phyloP scores from a whole-genome alignment of 768 basidiomycete genomes.

The Macrolepiota dolichaula region DNA sequence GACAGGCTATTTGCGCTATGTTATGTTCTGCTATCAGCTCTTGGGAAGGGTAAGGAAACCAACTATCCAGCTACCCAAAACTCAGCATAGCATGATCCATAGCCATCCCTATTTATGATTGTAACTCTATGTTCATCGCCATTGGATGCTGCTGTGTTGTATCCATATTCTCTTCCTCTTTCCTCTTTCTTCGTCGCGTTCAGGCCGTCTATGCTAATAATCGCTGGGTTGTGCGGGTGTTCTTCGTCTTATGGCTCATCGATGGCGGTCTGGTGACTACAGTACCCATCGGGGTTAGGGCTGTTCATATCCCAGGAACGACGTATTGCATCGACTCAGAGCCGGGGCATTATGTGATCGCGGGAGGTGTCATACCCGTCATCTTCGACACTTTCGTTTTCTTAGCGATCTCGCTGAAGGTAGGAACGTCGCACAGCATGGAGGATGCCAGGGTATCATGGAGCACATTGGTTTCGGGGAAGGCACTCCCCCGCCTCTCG shows the following conservation, averaged over 20 bases:
- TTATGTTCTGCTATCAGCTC: conserved; percentile 4
- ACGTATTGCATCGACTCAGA: conserved; percentile 25
- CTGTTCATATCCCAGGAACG: conserved; percentile 25
- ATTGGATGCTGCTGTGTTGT: conserved; percentile 9
- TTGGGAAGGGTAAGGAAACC: conserved; percentile 2
- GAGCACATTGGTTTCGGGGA: conserved; percentile 21
- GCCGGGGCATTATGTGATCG: conserved; percentile 22
- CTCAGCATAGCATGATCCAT: not conserved
- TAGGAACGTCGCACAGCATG: conserved; percentile 17
- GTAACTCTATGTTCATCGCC: not conserved
- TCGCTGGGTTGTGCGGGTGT: conserved; percentile 18
- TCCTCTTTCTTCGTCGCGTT: conserved; percentile 31
- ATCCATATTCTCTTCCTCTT: conserved; percentile 15
- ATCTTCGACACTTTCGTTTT: conserved; percentile 32
- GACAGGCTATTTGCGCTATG: conserved; percentile 7
- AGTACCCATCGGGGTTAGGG: conserved; percentile 20
- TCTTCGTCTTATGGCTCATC: conserved; percentile 25
- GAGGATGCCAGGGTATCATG: conserved; percentile 11
- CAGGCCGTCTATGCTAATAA: conserved; percentile 26
- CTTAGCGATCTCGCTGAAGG: conserved; percentile 28
- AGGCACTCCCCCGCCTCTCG: conserved; percentile 21
- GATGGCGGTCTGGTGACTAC: conserved; percentile 23
- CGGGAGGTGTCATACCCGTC: conserved; percentile 20
- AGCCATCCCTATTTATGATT: conserved; percentile 1
- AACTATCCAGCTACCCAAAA: not conserved